Evolutionary conservation across 1,284 basidiomycete genomes (phyloP), one percentile per base, ranked within the genome.

Genomic region (Malassezia obtusa): DNA sequence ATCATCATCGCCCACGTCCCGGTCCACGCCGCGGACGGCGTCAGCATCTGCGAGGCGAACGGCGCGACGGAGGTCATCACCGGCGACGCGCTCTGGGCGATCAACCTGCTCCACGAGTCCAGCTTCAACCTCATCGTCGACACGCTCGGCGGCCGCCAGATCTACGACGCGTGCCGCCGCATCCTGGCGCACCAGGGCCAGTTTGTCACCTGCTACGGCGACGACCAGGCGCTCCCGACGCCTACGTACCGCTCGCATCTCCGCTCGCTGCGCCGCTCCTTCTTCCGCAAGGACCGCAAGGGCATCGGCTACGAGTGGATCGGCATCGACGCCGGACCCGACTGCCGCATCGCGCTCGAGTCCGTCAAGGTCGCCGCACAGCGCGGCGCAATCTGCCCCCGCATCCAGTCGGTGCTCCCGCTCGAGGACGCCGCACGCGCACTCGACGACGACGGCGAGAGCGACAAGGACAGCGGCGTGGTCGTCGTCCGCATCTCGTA

Each of bases 1-100:
- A 71, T 75, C 58, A 70, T 77, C 33, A 71, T 75, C 3, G 76
- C 74, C 0, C 76, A 77, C 45, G 73, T 73, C 41, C 75, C 76
- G 2, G 56, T 68, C 11, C 47, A 47, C 6, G 60, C 72, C 24
- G 49, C 64, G 7, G 75, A 76, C 33, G 75, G 68, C 14, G 68
- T 74, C 3, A 55, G 61, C 7, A 61, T 75, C 3, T 73, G 72
- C 46, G 63, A 65, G 38, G 69, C 73, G 10, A 75, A 75, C 31
- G 76, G 76, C 17, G 76, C 76, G 8, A 70, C 72, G 17, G 75
- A 76, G 28, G 75, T 76, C 11, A 56, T 77, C 12, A 58, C 72
- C 4, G 76, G 76, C 22, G 76, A 77, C 31, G 70, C 75, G 36
- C 62, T 76, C 19, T 71, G 74, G 58, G 73, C 74, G 15, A 63